Evolutionary conservation across 1,139 yeast genomes (phyloP).

Genomic region (Keqinozyma sinolaborantium): DNA sequence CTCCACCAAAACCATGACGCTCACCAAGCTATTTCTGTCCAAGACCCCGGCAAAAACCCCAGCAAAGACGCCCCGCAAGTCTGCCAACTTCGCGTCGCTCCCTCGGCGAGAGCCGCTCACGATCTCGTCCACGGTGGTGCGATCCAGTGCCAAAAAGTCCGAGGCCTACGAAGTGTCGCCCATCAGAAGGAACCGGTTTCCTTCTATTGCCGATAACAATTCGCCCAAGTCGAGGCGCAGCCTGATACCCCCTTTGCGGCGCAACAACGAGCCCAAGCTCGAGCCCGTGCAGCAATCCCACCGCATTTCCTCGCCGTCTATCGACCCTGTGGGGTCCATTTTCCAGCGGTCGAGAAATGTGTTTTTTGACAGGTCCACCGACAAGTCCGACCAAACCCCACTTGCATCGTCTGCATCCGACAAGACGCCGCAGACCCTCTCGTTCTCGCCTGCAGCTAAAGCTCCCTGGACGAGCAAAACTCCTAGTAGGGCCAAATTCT

Average conservation of each 20-base stretch:
- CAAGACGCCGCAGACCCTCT: background rate
- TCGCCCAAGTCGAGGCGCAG: background rate
- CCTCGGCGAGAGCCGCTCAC: conserved; percentile 40
- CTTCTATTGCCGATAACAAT: conserved; percentile 9
- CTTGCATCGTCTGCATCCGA: background rate
- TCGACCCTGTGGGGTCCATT: conserved; percentile 8
- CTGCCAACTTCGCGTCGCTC: conserved; percentile 35
- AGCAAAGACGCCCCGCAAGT: conserved; percentile 26
- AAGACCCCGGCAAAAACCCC: conserved; percentile 1
- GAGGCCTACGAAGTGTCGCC: conserved; percentile 9
- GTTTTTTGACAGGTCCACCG: conserved; percentile 5
- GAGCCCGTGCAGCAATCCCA: background rate
- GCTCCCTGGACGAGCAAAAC: conserved; percentile 5
- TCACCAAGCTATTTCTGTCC: background rate
- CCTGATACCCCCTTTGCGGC: background rate
- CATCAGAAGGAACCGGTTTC: conserved; percentile 11
- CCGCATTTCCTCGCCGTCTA: background rate
- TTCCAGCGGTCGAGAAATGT: conserved; percentile 15
- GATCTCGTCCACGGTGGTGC: conserved; percentile 17
- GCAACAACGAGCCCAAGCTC: too few species aligned
- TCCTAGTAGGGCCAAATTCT: conserved; percentile 4
- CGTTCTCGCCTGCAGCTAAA: conserved; percentile 2
- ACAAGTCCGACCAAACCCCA: background rate
- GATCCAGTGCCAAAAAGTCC: conserved; percentile 7
- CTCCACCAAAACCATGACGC: background rate